Base-by-base conservation (phyloP, 257 asterid species). In the Solanum pinnatisectum region DNA sequence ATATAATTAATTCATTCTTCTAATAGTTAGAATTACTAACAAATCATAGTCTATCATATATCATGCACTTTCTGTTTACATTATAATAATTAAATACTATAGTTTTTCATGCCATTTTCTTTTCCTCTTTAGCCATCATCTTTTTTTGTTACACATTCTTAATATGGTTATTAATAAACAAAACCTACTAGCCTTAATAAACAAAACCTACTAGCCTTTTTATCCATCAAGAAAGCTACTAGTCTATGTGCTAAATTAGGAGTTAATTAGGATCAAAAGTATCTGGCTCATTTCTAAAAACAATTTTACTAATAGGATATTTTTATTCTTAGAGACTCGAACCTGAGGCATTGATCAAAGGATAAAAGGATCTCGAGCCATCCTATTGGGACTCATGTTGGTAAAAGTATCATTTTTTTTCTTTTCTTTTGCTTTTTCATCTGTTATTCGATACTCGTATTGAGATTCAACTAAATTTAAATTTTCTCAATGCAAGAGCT, bases 261-360 rank as follows among this genome's bases (percentile, higher is more conserved):
- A n/a, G 37, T 78, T 25, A 71, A 32, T 2, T 71, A 40, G n/a
- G 84, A 78, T 49, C 63, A 78, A 67, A 67, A 25, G 5, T 79
- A 27, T 27, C 5, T 0, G 56, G 56, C 63, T 1, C 36, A 68
- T 30, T 70, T 70, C 76, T 14, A 30, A 0, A 6, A 5, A 15
- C 12, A 70, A 30, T 4, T 3, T 7, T 30, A 13, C 4, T 15
- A 15, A 14, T 14, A 15, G n/a, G 12, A 30, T 30, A 30, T 14
- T 30, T 70, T 70, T 0, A 30, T 70, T 70, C 0, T 14, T 0
- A 0, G 5, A 15, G 22, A 5, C 3, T 30, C 60, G 1, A 70
- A 15, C 0, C 2, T 0, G 42, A 39, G 10, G 8, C 1, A 0
- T 1, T 39, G 16, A 14, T 46, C 0, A 52, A 52, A 52, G 4